Percentiles rank a stretch among this genome's conserved stretches.
Evolutionary conservation across 2,329 filamentous ascomycete species (phyloP).

Genomic region (Rutstroemia sp.): DNA sequence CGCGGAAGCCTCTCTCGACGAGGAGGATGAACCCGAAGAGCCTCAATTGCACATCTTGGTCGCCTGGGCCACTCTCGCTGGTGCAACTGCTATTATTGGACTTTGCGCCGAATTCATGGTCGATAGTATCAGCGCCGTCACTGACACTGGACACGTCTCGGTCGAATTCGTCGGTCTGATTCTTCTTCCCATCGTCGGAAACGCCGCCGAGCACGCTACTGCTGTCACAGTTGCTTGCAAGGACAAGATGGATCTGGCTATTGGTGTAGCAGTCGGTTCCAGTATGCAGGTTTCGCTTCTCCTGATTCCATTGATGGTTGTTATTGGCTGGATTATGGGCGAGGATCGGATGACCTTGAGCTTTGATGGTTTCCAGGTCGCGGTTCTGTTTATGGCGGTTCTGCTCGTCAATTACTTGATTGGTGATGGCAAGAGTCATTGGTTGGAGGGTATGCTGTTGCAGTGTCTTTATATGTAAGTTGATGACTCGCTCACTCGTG

Average conservation of each 20-base stretch:
- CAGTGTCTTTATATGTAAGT: constrained; percentile 27
- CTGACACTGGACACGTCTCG: constrained; percentile 62
- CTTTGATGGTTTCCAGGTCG: constrained; percentile 79
- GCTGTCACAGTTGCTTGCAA: constrained; percentile 70
- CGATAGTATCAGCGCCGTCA: constrained; percentile 65
- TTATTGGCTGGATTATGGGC: constrained; percentile 70
- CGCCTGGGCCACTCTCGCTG: constrained; percentile 61
- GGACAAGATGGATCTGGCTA: constrained; percentile 71
- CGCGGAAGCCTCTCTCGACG: constrained; percentile 34
- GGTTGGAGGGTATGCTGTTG: constrained; percentile 30
- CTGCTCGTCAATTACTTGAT: constrained; percentile 84
- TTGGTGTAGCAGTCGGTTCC: constrained; percentile 75
- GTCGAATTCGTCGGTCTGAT: constrained; percentile 77
- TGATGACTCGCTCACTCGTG: background rate
- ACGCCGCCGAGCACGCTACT: constrained; percentile 34
- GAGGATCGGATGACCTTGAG: constrained; percentile 59
- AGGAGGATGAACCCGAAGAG: constrained; percentile 64
- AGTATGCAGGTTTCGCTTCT: constrained; percentile 79
- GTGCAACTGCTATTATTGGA: constrained; percentile 66
- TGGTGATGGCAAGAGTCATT: constrained; percentile 52
- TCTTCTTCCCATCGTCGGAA: constrained; percentile 73
- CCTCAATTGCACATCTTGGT: constrained; percentile 68
- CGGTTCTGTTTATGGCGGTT: constrained; percentile 75
- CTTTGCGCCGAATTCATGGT: constrained; percentile 74
- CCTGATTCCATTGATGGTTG: constrained; percentile 71